phyloP scores from a whole-genome alignment of 805 yeast species.

The Grigorovia yakushimaensis region DNA sequence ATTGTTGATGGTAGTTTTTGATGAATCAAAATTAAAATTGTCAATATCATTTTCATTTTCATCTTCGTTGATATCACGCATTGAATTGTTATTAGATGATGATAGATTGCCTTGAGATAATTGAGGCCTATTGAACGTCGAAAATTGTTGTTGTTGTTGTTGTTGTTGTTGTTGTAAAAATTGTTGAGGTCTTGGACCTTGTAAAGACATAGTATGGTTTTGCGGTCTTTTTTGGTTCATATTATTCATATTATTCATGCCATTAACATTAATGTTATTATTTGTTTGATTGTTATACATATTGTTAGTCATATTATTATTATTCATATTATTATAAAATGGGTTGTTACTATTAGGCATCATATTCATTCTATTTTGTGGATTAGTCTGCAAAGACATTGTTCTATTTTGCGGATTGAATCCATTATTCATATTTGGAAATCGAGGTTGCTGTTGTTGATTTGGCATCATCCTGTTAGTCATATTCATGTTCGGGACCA shows the following conservation, averaged over 20 bases:
- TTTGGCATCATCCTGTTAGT: neutral
- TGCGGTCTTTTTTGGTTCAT: neutral
- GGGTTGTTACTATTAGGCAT: neutral
- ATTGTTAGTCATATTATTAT: neutral
- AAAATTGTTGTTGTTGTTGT: neutral
- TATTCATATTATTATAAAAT: neutral
- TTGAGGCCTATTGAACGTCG: neutral
- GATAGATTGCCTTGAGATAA: neutral
- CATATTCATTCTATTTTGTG: neutral
- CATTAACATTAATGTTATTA: too few relatives aligned
- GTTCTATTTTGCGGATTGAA: neutral
- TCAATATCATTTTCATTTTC: neutral
- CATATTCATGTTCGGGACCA: neutral
- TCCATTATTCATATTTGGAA: neutral
- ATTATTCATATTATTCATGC: neutral
- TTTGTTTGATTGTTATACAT: neutral
- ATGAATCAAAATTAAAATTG: neutral
- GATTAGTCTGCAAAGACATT: slow-evolving; percentile 1
- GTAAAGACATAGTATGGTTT: slow-evolving; percentile 3
- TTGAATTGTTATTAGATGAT: neutral
- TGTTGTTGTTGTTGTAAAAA: slow-evolving; percentile 1
- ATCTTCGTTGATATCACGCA: neutral
- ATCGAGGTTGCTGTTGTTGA: slow-evolving; percentile 1
- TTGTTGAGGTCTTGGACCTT: neutral
- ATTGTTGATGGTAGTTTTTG: neutral